Evolutionary conservation across 768 basidiomycete species (phyloP), one percentile per base, ranked within the genome.

Genomic region (Suillus occidentalis): DNA sequence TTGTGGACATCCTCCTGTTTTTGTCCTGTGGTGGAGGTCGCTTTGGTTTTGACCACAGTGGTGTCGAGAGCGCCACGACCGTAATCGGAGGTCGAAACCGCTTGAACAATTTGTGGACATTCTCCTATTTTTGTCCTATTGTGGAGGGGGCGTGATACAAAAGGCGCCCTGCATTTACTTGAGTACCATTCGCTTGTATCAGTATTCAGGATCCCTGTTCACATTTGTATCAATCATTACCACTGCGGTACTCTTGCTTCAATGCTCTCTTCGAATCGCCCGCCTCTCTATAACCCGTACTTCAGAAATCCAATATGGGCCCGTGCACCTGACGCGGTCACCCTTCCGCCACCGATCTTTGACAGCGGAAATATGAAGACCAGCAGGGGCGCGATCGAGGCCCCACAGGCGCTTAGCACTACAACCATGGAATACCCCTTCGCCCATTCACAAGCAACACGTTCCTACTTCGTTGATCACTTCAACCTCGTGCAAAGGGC

Each of bases 31-130:
- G 47, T 58, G 45, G 67, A 55, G 31, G 13, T 31, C 4, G 31
- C 31, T 31, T 73, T 76, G 67, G 59, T 70, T 76, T 75, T 75
- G 68, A 73, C 49, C 56, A 36, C 40, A 37, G 57, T 60, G 55
- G 14, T 71, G 66, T 76, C 55, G 53, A 34, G 58, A 43, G 56
- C 58, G 55, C 22, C 37, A 59, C 62, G 61, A 65, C 34, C 49
- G 53, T 40, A 25, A 66, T 36, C 67, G 36, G 49, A 47, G 57
- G 67, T 60, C 76, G 72, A 73, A 69, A 53, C 70, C 45, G 20
- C 34, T 62, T 63, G 58, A 49, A 53, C 45, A 55, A 53, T 16
- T 60, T 63, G 53, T 65, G 9, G n/a, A 61, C 36, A 36, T 63
- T 50, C 45, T 66, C 28, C 25, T 18, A 56, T 39, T 65, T 40